These are phyloP conservation scores for Candida railenensis DNA, from an alignment of 805 yeast genomes.

Conservation along the genomic window DNA sequence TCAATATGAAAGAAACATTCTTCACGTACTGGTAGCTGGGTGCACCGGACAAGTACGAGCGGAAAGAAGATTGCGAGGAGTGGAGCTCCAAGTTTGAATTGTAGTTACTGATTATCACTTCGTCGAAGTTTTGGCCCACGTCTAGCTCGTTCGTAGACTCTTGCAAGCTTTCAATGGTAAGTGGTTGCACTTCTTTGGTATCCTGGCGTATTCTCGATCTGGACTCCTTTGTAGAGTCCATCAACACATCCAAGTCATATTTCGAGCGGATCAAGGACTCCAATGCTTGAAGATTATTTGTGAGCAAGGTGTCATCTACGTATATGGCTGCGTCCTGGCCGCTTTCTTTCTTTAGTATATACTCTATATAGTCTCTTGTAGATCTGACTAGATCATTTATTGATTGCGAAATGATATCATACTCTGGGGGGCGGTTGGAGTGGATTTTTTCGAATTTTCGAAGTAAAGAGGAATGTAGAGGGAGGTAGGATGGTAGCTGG, in stretches of 20 bases:
- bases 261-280: slow-evolving; percentile 14
- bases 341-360: slow-evolving; percentile 6
- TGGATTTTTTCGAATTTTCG: slow-evolving; percentile 13
- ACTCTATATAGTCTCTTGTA: slow-evolving; percentile 13
- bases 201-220: slow-evolving; percentile 19
- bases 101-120: slow-evolving; percentile 12
- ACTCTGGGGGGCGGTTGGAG: neutral
- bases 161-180: slow-evolving; percentile 20
- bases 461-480: slow-evolving; percentile 10
- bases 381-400: slow-evolving; percentile 10
- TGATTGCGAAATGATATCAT: slow-evolving; percentile 5
- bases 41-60: slow-evolving; percentile 7
- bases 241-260: slow-evolving; percentile 10
- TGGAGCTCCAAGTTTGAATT: slow-evolving; percentile 5
- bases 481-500: slow-evolving; percentile 14
- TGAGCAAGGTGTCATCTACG: slow-evolving; percentile 9
- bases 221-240: slow-evolving; percentile 12
- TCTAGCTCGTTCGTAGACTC: slow-evolving; percentile 13
- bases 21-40: slow-evolving; percentile 28
- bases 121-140: slow-evolving; percentile 14
- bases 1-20: slow-evolving; percentile 47
- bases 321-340: slow-evolving; percentile 1
- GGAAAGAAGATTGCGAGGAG: slow-evolving; percentile 6
- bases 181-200: slow-evolving; percentile 18
- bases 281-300: slow-evolving; percentile 11